phyloP scores from a whole-genome alignment of 2,329 filamentous ascomycete species.

The Neobulgaria alba region DNA sequence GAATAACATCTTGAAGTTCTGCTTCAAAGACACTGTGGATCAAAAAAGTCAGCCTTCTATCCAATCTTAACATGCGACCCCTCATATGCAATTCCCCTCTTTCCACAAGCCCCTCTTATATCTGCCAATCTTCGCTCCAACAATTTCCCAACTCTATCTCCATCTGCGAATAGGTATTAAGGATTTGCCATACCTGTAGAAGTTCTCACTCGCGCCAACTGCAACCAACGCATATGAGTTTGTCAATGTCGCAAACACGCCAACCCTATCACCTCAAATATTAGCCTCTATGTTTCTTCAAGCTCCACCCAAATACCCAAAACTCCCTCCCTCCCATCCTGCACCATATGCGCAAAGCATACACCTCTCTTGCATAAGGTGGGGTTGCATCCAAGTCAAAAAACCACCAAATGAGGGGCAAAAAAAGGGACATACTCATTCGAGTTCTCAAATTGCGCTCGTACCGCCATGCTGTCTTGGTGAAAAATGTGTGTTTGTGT shows the following conservation, averaged over 20 bases:
- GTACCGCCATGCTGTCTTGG: conserved; percentile 48
- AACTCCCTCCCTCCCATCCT: background rate
- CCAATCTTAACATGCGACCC: too few species aligned
- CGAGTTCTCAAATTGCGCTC: conserved; percentile 78
- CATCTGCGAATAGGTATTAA: too few species aligned
- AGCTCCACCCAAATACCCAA: background rate
- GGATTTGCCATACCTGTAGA: conserved; percentile 62
- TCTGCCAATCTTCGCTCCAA: background rate
- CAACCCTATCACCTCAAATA: conserved; percentile 56
- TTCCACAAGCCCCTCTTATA: background rate
- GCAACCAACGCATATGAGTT: conserved; percentile 96
- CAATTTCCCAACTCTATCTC: too few species aligned
- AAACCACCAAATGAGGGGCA: conserved; percentile 8
- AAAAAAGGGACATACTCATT: conserved; percentile 60
- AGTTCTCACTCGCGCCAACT: conserved; percentile 94
- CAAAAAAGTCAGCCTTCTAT: conserved; percentile 5
- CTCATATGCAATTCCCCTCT: conserved; percentile 2
- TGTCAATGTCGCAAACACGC: conserved; percentile 92
- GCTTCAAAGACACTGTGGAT: conserved; percentile 91
- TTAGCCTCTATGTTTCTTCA: conserved; percentile 4
- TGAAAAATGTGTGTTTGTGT: too few species aligned
- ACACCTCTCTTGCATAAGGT: background rate
- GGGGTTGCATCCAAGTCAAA: too few species aligned
- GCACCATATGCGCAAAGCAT: background rate
- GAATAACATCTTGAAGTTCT: conserved; percentile 93